Evolutionary conservation across 345 rosid species (phyloP).

Genomic region (Rhodomyrtus tomentosa): DNA sequence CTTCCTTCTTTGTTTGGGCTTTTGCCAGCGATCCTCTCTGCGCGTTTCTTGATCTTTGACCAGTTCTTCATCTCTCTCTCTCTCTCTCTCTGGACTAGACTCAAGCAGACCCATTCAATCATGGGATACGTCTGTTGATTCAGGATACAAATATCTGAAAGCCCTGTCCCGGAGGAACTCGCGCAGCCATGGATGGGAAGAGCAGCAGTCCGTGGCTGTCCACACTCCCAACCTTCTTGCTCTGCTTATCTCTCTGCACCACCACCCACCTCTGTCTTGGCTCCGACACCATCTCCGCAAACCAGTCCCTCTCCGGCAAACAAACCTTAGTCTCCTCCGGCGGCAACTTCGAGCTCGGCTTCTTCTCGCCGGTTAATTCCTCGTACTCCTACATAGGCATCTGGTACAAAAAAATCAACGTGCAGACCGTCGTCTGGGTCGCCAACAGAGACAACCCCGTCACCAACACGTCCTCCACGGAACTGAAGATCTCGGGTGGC

Average conservation of each 20-base stretch:
- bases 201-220: constrained; percentile 10
- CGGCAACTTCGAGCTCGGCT: constrained; percentile 46
- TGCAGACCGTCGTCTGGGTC: constrained; percentile 47
- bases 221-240: constrained; percentile 5
- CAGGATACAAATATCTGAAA: background rate
- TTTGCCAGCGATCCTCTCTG: background rate
- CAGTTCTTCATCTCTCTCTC: background rate
- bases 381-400: constrained; percentile 60
- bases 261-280: constrained; percentile 3
- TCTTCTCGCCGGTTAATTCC: constrained; percentile 45
- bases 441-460: constrained; percentile 67
- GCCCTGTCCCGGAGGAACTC: background rate
- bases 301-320: constrained; percentile 46
- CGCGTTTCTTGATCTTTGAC: background rate
- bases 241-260: constrained; percentile 9
- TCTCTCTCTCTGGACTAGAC: background rate
- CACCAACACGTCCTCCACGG: constrained; percentile 23
- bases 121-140: background rate
- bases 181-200: constrained; percentile 13
- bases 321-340: constrained; percentile 41
- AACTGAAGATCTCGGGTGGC: constrained; percentile 45
- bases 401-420: constrained; percentile 36
- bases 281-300: constrained; percentile 33
- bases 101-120: background rate
- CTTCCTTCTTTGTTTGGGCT: too few relatives aligned